Conservation (phyloP, 805 yeast genomes). For the Myxozyma geophila region DNA sequence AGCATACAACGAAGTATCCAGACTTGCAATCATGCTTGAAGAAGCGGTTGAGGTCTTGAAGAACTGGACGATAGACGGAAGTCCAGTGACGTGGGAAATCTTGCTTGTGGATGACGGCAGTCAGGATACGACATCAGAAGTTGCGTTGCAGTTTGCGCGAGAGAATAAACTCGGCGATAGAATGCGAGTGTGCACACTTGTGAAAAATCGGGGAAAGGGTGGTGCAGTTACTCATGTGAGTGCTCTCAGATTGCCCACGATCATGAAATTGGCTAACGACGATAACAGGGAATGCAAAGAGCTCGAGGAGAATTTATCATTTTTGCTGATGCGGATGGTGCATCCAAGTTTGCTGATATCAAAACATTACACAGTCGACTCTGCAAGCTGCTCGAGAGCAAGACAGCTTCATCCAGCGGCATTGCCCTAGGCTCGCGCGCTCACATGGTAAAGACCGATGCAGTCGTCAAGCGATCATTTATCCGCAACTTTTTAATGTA, state of each 20-base stretch:
- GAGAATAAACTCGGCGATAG: conserved; percentile 54
- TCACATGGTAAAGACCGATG: conserved; percentile 94
- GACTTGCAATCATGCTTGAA: conserved; percentile 72
- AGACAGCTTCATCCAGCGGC: conserved; percentile 49
- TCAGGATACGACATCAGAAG: conserved; percentile 73
- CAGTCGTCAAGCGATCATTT: conserved; percentile 91
- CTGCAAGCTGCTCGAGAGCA: not conserved
- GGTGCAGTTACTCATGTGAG: conserved; percentile 86
- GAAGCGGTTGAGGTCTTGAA: conserved; percentile 52
- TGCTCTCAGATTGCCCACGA: not conserved
- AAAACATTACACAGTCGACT: conserved; percentile 47
- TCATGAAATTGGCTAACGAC: not conserved
- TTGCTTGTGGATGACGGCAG: conserved; percentile 93
- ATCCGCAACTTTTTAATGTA: conserved; percentile 91
- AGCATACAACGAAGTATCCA: conserved; percentile 82
- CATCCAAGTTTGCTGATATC: conserved; percentile 78
- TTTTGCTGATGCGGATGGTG: conserved; percentile 98
- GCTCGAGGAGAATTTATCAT: conserved; percentile 72
- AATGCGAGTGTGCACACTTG: conserved; percentile 72
- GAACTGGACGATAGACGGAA: conserved; percentile 32
- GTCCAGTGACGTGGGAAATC: conserved; percentile 64
- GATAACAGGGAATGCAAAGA: conserved; percentile 64
- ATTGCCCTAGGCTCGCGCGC: conserved; percentile 93
- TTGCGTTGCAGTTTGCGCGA: conserved; percentile 63
- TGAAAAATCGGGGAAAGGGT: conserved; percentile 86